These are phyloP conservation scores for Plantago rigida DNA, from an alignment of 305 asterid genomes.

Conservation along the genomic window DNA sequence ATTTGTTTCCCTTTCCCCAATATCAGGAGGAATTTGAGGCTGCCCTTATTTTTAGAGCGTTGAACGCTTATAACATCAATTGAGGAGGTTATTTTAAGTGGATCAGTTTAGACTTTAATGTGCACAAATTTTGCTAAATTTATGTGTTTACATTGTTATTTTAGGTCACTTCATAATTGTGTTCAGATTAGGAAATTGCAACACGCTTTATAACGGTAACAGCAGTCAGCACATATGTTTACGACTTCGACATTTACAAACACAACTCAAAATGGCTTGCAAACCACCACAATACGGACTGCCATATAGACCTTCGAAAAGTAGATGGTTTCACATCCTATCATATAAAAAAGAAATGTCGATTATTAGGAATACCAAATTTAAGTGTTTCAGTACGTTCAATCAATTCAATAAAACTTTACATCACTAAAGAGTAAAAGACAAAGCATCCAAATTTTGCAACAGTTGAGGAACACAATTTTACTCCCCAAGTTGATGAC, in stretches of 20 bases:
- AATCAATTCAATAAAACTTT: constrained; percentile 11
- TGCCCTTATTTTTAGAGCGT: constrained; percentile 24
- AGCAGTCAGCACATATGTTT: no score
- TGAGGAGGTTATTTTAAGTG: constrained; percentile 13
- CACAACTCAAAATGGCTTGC: no score
- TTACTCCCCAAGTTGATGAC: background rate
- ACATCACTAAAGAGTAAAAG: background rate
- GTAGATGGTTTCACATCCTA: no score
- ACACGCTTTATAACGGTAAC: no score
- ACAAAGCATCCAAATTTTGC: background rate
- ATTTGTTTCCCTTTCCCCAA: background rate
- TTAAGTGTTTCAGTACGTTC: background rate
- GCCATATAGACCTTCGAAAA: no score
- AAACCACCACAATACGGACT: no score
- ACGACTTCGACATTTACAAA: no score
- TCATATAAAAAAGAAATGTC: no score
- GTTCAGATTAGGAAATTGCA: no score
- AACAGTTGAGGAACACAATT: background rate
- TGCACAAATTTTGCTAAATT: background rate
- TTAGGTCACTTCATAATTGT: no score
- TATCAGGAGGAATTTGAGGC: constrained; percentile 13
- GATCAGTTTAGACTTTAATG: background rate
- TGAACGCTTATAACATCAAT: constrained; percentile 5
- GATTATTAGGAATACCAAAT: no score
- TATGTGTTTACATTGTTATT: background rate